These are phyloP conservation scores for Papiliotrema laurentii DNA, from an alignment of 1,284 basidiomycete species.

Conservation along the genomic window DNA sequence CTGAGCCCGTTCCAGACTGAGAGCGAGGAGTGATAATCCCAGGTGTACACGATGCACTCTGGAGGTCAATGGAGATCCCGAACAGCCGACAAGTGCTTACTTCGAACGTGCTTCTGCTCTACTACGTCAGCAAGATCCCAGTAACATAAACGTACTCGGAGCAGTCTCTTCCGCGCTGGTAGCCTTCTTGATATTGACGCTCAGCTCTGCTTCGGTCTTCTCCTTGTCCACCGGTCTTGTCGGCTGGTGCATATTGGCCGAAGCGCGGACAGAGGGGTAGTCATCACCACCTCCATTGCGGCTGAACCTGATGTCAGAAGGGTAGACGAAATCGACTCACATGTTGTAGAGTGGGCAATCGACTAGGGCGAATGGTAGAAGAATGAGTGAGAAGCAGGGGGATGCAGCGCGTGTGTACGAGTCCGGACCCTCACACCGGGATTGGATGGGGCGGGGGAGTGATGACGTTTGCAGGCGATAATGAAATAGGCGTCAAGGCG, in stretches of 20 bases:
- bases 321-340: too few relatives aligned
- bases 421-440: too few relatives aligned
- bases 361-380: too few relatives aligned
- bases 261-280: conserved; percentile 25
- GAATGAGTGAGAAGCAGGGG: not conserved
- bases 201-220: conserved; percentile 87
- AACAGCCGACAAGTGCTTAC: conserved; percentile 55
- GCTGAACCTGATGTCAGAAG: conserved; percentile 25
- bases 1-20: conserved; percentile 94
- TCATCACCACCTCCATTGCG: conserved; percentile 37
- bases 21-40: conserved; percentile 96
- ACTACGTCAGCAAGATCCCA: not conserved
- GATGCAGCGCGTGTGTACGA: too few relatives aligned
- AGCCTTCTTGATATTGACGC: conserved; percentile 93
- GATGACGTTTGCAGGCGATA: too few relatives aligned
- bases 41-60: conserved; percentile 97
- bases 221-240: conserved; percentile 95
- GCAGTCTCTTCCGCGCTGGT: conserved; percentile 88
- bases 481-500: too few relatives aligned
- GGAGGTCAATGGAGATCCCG: conserved; percentile 8
- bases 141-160: conserved; percentile 33
- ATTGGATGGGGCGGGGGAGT: too few relatives aligned
- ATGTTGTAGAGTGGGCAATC: too few relatives aligned
- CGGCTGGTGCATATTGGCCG: conserved; percentile 63
- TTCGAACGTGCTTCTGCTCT: conserved; percentile 96